These are phyloP conservation scores for Cubamyces sp. DNA, from an alignment of 768 basidiomycete genomes.

Conservation along the genomic window DNA sequence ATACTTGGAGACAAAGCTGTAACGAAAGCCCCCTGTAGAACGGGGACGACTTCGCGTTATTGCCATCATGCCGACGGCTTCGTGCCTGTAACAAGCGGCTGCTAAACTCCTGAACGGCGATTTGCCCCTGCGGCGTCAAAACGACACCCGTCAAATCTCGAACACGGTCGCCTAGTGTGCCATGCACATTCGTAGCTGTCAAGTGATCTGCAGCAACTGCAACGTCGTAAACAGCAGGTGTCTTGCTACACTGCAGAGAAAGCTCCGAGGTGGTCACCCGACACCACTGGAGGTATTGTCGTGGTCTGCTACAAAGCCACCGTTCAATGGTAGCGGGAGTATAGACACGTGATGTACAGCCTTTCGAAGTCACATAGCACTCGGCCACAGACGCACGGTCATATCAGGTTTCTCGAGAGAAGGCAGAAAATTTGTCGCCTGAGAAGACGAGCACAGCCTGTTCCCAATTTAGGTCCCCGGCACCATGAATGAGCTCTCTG, in stretches of 20 bases:
- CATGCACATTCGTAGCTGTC: no score
- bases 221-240: background rate
- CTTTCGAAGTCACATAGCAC: background rate
- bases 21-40: no score
- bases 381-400: background rate
- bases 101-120: no score
- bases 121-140: no score
- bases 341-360: conserved; percentile 4
- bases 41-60: no score
- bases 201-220: no score
- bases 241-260: background rate
- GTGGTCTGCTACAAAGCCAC: conserved; percentile 1
- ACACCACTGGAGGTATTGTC: background rate
- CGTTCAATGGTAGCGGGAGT: background rate
- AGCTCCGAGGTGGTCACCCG: background rate
- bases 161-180: no score
- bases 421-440: background rate
- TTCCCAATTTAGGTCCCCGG: background rate
- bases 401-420: background rate
- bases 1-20: no score
- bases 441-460: background rate
- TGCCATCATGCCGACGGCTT: no score
- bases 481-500: no score
- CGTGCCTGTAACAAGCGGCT: no score
- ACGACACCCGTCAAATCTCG: no score